Base-by-base conservation (phyloP, 208 protist species). In the Crithidia thermophila region DNA sequence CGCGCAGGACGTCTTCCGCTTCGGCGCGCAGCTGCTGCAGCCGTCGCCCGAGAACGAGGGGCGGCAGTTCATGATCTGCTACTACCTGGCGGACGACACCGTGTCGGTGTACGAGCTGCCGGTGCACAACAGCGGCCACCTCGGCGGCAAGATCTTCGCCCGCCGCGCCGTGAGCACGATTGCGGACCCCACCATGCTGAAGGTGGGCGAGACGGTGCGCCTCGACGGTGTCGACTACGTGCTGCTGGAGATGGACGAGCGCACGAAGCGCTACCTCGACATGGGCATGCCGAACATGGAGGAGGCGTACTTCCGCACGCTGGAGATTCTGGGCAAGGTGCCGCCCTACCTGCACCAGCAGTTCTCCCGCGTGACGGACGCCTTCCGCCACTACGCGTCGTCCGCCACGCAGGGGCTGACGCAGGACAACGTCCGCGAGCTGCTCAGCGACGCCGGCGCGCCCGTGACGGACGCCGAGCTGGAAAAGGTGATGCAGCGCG, bases 21-120 rank as follows among this genome's bases (percentile, higher is more conserved):
- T 98, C 74, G 66, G 76, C 14, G 94, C 88, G 28, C 71, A 77
- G 34, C 53, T 93, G 59, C 81, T 76, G 45, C 72, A 90, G 10
- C 80, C 80, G 10, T 61, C 53, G 23, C 59, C 70, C 10, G 64
- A 71, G n/a, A 91, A 98, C 75, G 73, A 68, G 27, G 86, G 81
- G 23, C 71, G 95, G 37, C 42, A 51, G 20, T 98, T 98, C 64
- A 74, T 98, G 34, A 61, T 98, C 23, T 88, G 88, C 70, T 98
- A 95, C 78, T 98, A 98, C 75, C 89, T 98, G 3, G 87, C 91
- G 13, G 98, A 99, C 68, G 96, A 98, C 75, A 98, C 98, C 31
- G 84, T 99, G 16, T 88, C 90, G 20, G 79, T 99, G 10, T 87
- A 84, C 65, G 98, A 99, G 81, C 46, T 94, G 34, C 58, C 72